A percentile compares a stretch with the other conserved stretches of the same genome.
Evolutionary conservation across 257 asterid species (phyloP).

Genomic region (Orobanche coerulescens): DNA sequence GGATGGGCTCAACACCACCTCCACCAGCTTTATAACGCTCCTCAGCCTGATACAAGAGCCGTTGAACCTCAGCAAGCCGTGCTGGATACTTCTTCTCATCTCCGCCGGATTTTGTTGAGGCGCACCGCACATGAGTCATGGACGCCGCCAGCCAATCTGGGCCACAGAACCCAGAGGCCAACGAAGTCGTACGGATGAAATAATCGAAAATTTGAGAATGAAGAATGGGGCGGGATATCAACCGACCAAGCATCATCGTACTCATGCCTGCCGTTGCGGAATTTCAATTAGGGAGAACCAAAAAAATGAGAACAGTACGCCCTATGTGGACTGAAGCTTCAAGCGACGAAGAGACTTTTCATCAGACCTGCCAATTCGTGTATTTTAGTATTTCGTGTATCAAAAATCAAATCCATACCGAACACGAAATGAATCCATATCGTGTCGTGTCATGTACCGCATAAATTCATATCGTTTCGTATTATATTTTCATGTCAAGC

Average conservation of each 20-base stretch:
- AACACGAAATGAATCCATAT: too few relatives aligned
- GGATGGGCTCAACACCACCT: conserved; percentile 55
- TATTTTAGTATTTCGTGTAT: too few relatives aligned
- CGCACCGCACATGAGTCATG: conserved; percentile 27
- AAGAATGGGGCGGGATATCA: conserved; percentile 22
- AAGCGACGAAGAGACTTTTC: too few relatives aligned
- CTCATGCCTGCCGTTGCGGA: conserved; percentile 36
- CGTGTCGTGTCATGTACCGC: too few relatives aligned
- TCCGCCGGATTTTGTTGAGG: conserved; percentile 41
- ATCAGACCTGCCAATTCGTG: too few relatives aligned
- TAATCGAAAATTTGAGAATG: conserved; percentile 17
- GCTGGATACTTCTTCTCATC: conserved; percentile 51
- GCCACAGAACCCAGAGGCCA: conserved; percentile 1
- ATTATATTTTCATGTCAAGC: too few relatives aligned
- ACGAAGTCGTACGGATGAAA: conserved; percentile 22
- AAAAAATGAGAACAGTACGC: neutral
- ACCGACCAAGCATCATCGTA: conserved; percentile 28
- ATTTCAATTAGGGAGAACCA: neutral
- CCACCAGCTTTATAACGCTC: conserved; percentile 69
- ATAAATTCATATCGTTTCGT: too few relatives aligned
- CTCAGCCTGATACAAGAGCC: conserved; percentile 60
- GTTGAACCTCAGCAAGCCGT: conserved; percentile 63
- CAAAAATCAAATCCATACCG: too few relatives aligned
- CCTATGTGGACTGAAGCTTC: too few relatives aligned
- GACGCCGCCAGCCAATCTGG: conserved; percentile 10